Percentiles rank a stretch among this genome's conserved stretches.
Conservation (phyloP, 2,329 filamentous ascomycete species). For the Aureobasidium lini region DNA sequence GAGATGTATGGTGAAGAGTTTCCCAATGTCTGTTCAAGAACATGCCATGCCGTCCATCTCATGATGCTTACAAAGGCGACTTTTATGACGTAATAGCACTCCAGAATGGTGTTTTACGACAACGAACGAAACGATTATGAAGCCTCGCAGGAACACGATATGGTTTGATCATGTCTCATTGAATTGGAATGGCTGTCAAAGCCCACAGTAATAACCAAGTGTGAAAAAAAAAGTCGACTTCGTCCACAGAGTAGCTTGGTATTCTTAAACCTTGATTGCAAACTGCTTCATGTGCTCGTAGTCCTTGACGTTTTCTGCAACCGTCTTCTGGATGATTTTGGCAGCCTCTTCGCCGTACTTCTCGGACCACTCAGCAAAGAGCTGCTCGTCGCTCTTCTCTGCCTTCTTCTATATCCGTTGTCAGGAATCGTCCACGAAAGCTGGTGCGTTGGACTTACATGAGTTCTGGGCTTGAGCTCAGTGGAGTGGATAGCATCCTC, state of each 20-base stretch:
- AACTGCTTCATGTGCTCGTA: conserved; percentile 81
- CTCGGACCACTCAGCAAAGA: conserved; percentile 63
- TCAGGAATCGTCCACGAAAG: conserved; percentile 8
- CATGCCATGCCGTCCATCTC: not conserved
- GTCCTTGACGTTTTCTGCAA: conserved; percentile 62
- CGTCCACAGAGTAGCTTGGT: no score
- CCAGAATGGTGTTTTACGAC: no score
- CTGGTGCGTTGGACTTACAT: conserved; percentile 39
- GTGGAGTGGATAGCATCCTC: conserved; percentile 85
- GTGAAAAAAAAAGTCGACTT: not conserved
- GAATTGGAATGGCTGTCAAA: not conserved
- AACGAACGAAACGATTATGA: no score
- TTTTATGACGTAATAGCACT: not conserved
- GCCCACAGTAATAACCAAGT: not conserved
- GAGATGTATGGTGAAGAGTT: not conserved
- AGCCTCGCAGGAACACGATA: no score
- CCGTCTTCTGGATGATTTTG: conserved; percentile 61
- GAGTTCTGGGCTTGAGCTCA: conserved; percentile 61
- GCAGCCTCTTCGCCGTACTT: conserved; percentile 68
- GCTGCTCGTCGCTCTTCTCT: conserved; percentile 55
- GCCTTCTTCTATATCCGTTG: conserved; percentile 46
- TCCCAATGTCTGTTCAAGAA: not conserved
- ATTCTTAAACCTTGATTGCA: conserved; percentile 46
- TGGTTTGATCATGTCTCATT: not conserved
- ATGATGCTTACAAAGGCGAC: not conserved